These are phyloP conservation scores for Apiospora arundinis DNA, from an alignment of 2,329 filamentous ascomycete genomes.

Conservation along the genomic window DNA sequence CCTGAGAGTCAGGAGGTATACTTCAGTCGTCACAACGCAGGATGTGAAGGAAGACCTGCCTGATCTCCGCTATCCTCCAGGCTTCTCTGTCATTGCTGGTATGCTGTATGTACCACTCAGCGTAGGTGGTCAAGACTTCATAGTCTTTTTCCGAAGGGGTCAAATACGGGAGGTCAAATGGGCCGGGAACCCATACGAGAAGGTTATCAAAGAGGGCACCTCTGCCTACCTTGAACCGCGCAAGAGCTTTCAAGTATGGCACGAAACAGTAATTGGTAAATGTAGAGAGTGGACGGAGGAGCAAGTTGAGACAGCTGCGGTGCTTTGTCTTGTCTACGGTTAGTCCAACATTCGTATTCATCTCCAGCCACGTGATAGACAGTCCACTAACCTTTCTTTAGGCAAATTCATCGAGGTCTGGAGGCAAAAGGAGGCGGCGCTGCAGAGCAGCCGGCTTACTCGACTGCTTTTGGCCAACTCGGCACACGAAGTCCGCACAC, in stretches of 20 bases:
- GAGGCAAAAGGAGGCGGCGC: constrained; percentile 85
- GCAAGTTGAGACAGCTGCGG: constrained; percentile 86
- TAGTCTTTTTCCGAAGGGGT: constrained; percentile 85
- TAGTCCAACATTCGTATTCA: constrained; percentile 42
- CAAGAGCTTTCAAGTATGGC: constrained; percentile 81
- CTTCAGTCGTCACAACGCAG: constrained; percentile 78
- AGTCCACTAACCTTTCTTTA: constrained; percentile 30
- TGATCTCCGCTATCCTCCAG: constrained; percentile 79
- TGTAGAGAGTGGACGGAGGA: constrained; percentile 89
- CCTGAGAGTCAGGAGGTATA: constrained; percentile 75
- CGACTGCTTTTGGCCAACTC: constrained; percentile 83
- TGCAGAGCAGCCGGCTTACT: constrained; percentile 84
- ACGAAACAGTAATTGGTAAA: constrained; percentile 80
- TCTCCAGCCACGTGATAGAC: background rate
- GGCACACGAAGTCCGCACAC: constrained; percentile 89
- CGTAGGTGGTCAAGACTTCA: constrained; percentile 79
- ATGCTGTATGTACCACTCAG: constrained; percentile 83
- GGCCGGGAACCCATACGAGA: constrained; percentile 88
- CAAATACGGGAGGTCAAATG: constrained; percentile 80
- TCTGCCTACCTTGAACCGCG: constrained; percentile 77
- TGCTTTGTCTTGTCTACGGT: constrained; percentile 86
- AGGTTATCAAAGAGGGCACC: constrained; percentile 74
- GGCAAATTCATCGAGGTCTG: constrained; percentile 88
- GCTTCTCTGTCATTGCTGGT: constrained; percentile 79
- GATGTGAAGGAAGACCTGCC: constrained; percentile 80